Evolutionary conservation across 2,329 filamentous ascomycete genomes (phyloP), one percentile per base, ranked within the genome.

Genomic region (Botrytis medusae): DNA sequence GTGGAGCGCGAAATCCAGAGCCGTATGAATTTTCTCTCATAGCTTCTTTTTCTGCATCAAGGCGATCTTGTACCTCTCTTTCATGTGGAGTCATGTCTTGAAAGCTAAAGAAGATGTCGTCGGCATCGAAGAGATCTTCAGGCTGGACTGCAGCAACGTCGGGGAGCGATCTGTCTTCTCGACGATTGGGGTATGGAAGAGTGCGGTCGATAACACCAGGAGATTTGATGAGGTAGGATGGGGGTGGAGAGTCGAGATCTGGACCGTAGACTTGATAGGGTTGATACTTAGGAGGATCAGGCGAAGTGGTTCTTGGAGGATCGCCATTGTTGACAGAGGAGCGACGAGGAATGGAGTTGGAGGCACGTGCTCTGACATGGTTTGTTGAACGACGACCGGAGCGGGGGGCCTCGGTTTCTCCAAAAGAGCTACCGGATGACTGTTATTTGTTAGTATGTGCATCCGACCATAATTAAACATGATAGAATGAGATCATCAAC

Each of bases 191-290:
- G 51, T 69, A 69, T 5, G 65, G 48, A 32, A 69, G 34, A 12
- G 34, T 40, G 6, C 37, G 65, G 37, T 69, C 37, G n/a, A 57
- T 57, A 7, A 57, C 48, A 5, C 37, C 48, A 6, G 65, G 65
- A 1, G 65, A 69, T 16, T 57, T 57, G 37, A 69, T 42, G 25
- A 69, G 65, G 34, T 57, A 57, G 48, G 65, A 69, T 9, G 65
- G 65, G 7, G 65, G 65, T 42, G 65, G 65, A 8, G 65, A 69
- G 29, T 42, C 25, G 4, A 69, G 48, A 18, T 69, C 65, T 1
- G 65, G 48, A 2, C 10, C n/a, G 5, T 69, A 69, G 5, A 42
- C 34, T 42, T 69, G 16, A 4, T 69, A 69, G 18, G 48, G 48
- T 6, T 9, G n/a, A 1, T 59, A 57, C 22, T 14, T n/a, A 34